Conservation (phyloP, 768 basidiomycete species). For the Brasilioporus rufonigricans region DNA sequence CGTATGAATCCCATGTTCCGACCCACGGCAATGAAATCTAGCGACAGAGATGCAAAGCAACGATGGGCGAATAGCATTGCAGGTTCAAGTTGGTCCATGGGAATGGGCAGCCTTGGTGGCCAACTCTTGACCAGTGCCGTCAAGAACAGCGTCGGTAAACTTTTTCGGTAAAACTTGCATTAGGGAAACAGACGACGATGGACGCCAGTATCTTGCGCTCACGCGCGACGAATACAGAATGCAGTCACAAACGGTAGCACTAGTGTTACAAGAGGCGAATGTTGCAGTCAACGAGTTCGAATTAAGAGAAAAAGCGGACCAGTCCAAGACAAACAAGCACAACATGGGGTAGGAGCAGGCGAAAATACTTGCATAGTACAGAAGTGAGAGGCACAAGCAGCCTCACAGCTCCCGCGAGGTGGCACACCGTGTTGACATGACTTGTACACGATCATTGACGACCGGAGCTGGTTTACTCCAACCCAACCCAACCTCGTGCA, state of each 20-base stretch:
- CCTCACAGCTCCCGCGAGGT: constrained; percentile 9
- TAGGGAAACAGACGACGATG: constrained; percentile 10
- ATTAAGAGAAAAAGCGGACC: background rate
- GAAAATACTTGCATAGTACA: constrained; percentile 19
- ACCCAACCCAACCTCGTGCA: constrained; percentile 73
- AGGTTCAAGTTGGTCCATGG: constrained; percentile 67
- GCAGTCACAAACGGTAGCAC: constrained; percentile 17
- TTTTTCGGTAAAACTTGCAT: constrained; percentile 51
- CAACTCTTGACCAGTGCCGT: constrained; percentile 81
- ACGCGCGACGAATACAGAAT: constrained; percentile 2
- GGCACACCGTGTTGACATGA: constrained; percentile 8
- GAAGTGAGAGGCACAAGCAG: constrained; percentile 15
- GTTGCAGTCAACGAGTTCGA: constrained; percentile 21
- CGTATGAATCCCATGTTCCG: background rate
- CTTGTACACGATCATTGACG: constrained; percentile 8
- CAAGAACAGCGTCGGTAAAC: constrained; percentile 73
- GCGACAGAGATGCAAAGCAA: constrained; percentile 91
- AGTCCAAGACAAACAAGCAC: constrained; percentile 28
- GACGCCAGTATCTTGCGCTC: constrained; percentile 9
- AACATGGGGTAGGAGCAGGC: constrained; percentile 23
- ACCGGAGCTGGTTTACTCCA: constrained; percentile 34
- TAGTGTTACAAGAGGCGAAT: constrained; percentile 33
- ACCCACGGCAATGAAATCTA: constrained; percentile 28
- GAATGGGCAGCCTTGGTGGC: constrained; percentile 80
- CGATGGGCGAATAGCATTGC: constrained; percentile 81